phyloP scores from a whole-genome alignment of 805 yeast species.

The Saturnispora dispora region DNA sequence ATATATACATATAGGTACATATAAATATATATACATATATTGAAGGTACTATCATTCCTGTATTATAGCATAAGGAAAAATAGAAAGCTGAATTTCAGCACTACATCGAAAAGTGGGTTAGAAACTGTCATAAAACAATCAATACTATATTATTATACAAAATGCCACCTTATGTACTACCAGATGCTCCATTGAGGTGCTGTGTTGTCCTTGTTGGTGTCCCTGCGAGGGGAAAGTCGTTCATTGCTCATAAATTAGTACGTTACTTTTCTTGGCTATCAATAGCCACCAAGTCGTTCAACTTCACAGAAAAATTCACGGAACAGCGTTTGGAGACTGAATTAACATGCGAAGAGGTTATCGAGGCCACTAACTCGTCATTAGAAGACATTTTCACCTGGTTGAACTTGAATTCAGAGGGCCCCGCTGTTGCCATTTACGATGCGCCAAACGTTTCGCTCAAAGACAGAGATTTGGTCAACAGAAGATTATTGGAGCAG shows the following conservation, averaged over 20 bases:
- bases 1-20: no score
- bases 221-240: conserved; percentile 89
- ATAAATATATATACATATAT: no score
- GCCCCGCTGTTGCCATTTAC: conserved; percentile 75
- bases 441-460: conserved; percentile 90
- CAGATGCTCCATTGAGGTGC: conserved; percentile 60
- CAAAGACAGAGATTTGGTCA: conserved; percentile 56
- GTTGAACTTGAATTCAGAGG: conserved; percentile 62
- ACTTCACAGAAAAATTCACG: conserved; percentile 81
- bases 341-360: conserved; percentile 55
- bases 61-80: no score
- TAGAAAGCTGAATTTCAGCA: no score
- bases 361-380: conserved; percentile 47
- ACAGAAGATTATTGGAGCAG: conserved; percentile 46
- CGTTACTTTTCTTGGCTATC: conserved; percentile 90
- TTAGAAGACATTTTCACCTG: conserved; percentile 54
- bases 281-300: conserved; percentile 76
- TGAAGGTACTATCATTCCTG: no score
- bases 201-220: conserved; percentile 86
- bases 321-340: conserved; percentile 46
- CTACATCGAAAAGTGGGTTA: no score
- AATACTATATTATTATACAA: not conserved
- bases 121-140: no score
- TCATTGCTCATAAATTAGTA: conserved; percentile 89
- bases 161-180: conserved; percentile 51